phyloP scores from a whole-genome alignment of 1,139 yeast species.

The Debaryomyces sp. region DNA sequence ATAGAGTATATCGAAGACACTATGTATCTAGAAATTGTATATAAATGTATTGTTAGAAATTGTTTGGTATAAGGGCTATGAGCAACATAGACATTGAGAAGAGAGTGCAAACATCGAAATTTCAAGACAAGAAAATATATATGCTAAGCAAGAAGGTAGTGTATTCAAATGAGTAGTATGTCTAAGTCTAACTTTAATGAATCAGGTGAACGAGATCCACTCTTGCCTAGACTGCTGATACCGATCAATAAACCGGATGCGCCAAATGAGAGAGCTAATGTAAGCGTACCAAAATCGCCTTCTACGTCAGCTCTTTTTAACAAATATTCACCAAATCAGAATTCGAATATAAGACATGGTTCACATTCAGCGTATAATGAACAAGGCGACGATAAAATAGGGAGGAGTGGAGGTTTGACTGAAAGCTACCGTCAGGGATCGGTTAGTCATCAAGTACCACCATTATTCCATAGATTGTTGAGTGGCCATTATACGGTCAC shows the following conservation, averaged over 20 bases:
- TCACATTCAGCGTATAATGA: neutral
- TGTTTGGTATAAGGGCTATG: neutral
- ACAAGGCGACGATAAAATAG: neutral
- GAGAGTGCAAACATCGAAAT: neutral
- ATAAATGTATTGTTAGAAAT: neutral
- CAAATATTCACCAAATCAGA: neutral
- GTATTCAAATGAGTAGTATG: neutral
- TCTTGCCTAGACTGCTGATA: neutral
- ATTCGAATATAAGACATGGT: neutral
- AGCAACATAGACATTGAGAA: neutral
- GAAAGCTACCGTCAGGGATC: constrained; percentile 2
- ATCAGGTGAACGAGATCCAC: neutral
- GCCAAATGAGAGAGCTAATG: neutral
- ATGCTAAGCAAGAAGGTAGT: neutral
- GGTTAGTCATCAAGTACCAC: constrained; percentile 13
- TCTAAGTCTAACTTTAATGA: neutral
- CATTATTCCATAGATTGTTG: constrained; percentile 31
- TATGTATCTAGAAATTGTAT: neutral
- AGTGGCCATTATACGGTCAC: constrained; percentile 35
- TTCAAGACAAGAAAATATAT: neutral
- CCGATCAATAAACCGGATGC: neutral
- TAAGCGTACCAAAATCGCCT: constrained; percentile 2
- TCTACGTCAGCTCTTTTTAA: constrained; percentile 4
- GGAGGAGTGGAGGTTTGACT: constrained; percentile 1
- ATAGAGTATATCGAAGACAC: neutral